Base-by-base conservation (phyloP, 495 filamentous ascomycete species). In the Daldinia concentrica region DNA sequence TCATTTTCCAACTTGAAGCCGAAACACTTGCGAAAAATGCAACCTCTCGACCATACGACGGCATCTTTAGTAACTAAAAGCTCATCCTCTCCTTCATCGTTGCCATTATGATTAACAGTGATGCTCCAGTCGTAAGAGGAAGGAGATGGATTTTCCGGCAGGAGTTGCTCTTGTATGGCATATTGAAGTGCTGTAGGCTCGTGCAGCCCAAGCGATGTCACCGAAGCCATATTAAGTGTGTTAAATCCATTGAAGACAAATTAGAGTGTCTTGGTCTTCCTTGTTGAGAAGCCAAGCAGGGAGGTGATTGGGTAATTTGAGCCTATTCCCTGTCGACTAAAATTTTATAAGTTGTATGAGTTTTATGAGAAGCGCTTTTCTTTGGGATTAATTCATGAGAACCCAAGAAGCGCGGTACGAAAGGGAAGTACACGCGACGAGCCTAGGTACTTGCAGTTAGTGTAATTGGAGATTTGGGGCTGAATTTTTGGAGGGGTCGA, bases 31-130 rank as follows among this genome's bases (percentile, higher is more conserved):
- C 92, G 92, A 74, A 97, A 90, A 39, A 96, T 82, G 54, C 91
- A 91, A 48, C 92, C 93, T 58, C 92, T 88, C 34, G 93, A 97
- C 94, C 94, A 99, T 66, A 97, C 88, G 36, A 97, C 95, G 72
- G 92, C 91, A 66, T 85, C 85, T 34, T 91, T 86, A 4, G 94
- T 97, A 62, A 90, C 89, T 26, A 97, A 81, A n/a, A 98, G 79
- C 78, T 98, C 95, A 62, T 99, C 95, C 66, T 92, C 88, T 50
- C 83, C 83, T 19, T 81, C 78, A 3, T 75, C 81, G 30, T 85
- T 76, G 11, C 30, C 32, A 45, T 85, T 82, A 50, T 84, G 82
- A 69, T 78, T 75, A 61, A 73, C 74, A 2, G 81, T 76, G 54
- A 82, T 89, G 67, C 90, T 80, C 94, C 95, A 99, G 54, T 81